phyloP scores from a whole-genome alignment of 768 basidiomycete genomes.

The Cystoderma amianthinum region DNA sequence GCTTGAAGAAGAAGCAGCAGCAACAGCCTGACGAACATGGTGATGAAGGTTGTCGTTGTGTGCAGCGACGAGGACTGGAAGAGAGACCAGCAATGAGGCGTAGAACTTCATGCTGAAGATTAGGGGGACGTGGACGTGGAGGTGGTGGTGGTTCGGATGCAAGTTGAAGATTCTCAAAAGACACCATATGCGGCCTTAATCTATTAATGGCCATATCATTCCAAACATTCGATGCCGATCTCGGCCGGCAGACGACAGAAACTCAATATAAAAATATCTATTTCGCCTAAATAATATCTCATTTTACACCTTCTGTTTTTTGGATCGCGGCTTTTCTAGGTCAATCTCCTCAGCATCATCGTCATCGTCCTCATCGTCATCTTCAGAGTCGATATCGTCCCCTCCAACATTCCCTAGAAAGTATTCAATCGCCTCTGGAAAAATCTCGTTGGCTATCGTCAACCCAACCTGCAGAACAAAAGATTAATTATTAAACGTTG shows the following conservation, averaged over 20 bases:
- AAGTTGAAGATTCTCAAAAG: conserved; percentile 9
- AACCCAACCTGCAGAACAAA: conserved; percentile 51
- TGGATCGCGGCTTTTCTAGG: conserved; percentile 73
- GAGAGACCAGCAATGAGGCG: conserved; percentile 19
- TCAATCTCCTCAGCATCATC: conserved; percentile 85
- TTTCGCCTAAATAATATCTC: conserved; percentile 3
- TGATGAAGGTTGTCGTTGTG: conserved; percentile 17
- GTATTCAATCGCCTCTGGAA: conserved; percentile 75
- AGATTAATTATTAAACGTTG: not conserved
- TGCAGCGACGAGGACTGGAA: conserved; percentile 36
- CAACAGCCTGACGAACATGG: conserved; percentile 21
- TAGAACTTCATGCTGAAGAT: conserved; percentile 34
- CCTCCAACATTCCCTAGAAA: conserved; percentile 64
- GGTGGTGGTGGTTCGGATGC: conserved; percentile 8
- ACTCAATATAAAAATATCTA: conserved; percentile 2
- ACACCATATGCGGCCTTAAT: too few species aligned
- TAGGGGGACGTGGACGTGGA: too few species aligned
- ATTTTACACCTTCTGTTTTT: conserved; percentile 59
- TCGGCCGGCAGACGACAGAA: not conserved
- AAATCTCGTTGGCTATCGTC: conserved; percentile 69
- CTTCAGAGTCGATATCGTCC: conserved; percentile 58
- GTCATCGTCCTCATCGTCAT: conserved; percentile 66
- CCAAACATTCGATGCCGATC: not conserved
- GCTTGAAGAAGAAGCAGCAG: conserved; percentile 8
- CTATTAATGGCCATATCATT: not conserved